These are phyloP conservation scores for Eimeria necatrix DNA, from an alignment of 169 alveolate genomes.

Conservation along the genomic window DNA sequence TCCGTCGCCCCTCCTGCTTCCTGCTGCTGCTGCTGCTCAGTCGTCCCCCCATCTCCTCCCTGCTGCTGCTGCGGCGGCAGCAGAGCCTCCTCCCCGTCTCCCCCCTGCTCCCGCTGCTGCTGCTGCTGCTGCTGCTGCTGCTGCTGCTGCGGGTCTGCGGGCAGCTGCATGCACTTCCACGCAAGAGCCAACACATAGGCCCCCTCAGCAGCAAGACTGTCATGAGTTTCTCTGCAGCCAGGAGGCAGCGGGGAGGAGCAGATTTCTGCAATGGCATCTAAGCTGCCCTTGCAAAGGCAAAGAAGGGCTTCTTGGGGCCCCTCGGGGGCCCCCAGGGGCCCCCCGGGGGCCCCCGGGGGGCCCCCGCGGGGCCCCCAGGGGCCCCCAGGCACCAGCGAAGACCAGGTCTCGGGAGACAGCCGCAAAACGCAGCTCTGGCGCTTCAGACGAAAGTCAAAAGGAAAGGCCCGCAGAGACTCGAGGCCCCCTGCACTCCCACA, in stretches of 20 bases:
- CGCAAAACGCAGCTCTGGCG: background rate
- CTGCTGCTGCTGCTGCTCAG: background rate
- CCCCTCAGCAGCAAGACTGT: background rate
- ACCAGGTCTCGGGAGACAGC: background rate
- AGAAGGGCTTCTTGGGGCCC: too few species aligned
- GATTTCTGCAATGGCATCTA: background rate
- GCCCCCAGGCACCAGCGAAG: background rate
- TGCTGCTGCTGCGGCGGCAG: too few species aligned
- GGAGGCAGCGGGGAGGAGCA: background rate
- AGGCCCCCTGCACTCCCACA: background rate
- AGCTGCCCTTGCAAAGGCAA: background rate
- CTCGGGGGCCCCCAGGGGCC: background rate
- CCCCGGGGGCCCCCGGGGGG: background rate
- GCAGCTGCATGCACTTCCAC: conserved; percentile 4
- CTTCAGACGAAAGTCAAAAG: background rate
- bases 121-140: too few species aligned
- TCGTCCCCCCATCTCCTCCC: too few species aligned
- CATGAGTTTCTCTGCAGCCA: background rate
- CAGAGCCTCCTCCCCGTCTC: background rate
- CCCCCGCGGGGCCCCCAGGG: background rate
- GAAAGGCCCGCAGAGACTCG: background rate
- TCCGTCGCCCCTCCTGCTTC: background rate
- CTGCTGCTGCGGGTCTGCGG: background rate
- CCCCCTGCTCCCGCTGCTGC: too few species aligned
- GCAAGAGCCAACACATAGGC: background rate